Conservation (phyloP, 129 eudicot species). For the Flaveria trinervia region DNA sequence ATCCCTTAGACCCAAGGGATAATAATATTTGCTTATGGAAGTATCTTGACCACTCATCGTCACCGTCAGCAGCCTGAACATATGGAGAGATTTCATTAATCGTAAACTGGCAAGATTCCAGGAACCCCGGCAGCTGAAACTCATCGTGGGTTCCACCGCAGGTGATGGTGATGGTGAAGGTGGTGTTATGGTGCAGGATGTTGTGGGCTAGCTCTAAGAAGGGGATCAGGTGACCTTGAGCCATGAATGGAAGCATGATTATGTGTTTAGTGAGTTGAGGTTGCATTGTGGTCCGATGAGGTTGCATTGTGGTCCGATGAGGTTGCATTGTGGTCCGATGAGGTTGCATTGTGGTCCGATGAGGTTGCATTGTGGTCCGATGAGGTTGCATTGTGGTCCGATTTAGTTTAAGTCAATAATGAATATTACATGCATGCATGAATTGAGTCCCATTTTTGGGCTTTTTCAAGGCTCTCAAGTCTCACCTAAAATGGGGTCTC, state of each 20-base stretch:
- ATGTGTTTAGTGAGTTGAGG: slow-evolving; percentile 41
- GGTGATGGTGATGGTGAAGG: slow-evolving; percentile 47
- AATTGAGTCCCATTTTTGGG: no score
- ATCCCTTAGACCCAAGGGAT: slow-evolving; percentile 50
- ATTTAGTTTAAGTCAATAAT: no score
- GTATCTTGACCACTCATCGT: slow-evolving; percentile 62
- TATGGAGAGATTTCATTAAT: slow-evolving; percentile 44
- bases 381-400: no score
- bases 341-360: no score
- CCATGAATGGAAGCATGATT: slow-evolving; percentile 61
- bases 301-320: no score
- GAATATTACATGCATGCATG: no score
- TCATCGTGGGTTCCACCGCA: slow-evolving; percentile 24
- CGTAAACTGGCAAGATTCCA: slow-evolving; percentile 42
- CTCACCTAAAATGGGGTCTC: no score
- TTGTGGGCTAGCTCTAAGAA: slow-evolving; percentile 50
- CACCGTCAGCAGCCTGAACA: slow-evolving; percentile 48
- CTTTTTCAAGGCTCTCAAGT: no score
- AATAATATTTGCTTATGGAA: slow-evolving; percentile 41
- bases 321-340: no score
- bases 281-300: no score
- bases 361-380: no score
- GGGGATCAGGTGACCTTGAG: slow-evolving; percentile 71
- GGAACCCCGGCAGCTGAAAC: slow-evolving; percentile 67
- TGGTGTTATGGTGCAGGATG: slow-evolving; percentile 35